Evolutionary conservation across 176 grass and related monocot genomes (phyloP).

Genomic region (Elymus sibiricus): DNA sequence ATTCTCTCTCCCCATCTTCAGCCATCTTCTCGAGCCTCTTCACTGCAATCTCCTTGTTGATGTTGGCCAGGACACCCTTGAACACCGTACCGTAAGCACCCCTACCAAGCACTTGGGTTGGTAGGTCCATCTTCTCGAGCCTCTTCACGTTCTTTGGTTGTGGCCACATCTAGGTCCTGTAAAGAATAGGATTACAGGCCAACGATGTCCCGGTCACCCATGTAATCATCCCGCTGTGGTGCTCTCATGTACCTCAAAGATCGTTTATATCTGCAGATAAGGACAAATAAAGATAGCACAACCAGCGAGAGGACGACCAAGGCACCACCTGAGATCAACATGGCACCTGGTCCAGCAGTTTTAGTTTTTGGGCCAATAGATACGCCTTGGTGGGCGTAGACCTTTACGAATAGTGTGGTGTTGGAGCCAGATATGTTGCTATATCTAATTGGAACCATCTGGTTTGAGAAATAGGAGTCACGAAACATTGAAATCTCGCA

Average conservation of each 20-base stretch:
- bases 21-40: conserved; percentile 53
- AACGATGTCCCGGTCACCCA: not conserved
- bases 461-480: conserved; percentile 29
- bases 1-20: conserved; percentile 43
- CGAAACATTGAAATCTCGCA: conserved; percentile 33
- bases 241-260: conserved; percentile 1
- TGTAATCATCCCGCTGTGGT: not conserved
- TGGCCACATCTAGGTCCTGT: conserved; percentile 28
- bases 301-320: conserved; percentile 20
- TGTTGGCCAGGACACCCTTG: conserved; percentile 15
- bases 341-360: not conserved
- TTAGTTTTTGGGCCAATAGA: no score
- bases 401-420: conserved; percentile 41
- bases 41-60: conserved; percentile 33
- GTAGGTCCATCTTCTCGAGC: conserved; percentile 32
- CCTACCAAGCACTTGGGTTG: conserved; percentile 37
- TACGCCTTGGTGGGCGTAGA: conserved; percentile 10
- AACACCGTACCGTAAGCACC: conserved; percentile 39
- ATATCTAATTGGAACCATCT: conserved; percentile 45
- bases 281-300: not conserved
- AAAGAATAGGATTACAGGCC: conserved; percentile 29
- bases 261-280: not conserved
- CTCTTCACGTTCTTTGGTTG: conserved; percentile 40
- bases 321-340: conserved; percentile 26
- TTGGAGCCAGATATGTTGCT: conserved; percentile 35